phyloP scores from a whole-genome alignment of 2,329 filamentous ascomycete species.

The Clarireedia sp. region DNA sequence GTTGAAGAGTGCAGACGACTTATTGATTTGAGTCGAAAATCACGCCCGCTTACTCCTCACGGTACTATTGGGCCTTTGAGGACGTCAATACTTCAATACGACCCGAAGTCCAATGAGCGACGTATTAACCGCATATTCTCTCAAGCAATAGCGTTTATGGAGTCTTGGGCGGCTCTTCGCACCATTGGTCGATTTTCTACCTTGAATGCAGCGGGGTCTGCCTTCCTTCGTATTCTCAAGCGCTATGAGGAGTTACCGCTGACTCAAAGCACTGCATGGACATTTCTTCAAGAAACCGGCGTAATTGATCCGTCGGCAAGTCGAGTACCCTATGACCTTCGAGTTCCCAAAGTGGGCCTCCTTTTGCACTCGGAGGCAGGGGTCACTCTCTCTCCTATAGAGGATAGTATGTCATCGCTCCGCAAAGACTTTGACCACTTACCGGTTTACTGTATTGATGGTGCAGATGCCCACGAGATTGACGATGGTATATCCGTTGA shows the following conservation, averaged over 20 bases:
- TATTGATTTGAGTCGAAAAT: slow-evolving; percentile 44
- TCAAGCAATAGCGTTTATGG: slow-evolving; percentile 44
- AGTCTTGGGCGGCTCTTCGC: slow-evolving; percentile 55
- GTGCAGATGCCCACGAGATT: slow-evolving; percentile 57
- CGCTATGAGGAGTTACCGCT: slow-evolving; percentile 48
- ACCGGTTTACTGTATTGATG: slow-evolving; percentile 67
- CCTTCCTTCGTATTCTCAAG: slow-evolving; percentile 53
- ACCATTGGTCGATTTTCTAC: slow-evolving; percentile 45
- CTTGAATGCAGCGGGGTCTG: slow-evolving; percentile 53
- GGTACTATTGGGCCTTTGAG: slow-evolving; percentile 39
- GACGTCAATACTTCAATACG: slow-evolving; percentile 11
- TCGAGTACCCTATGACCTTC: slow-evolving; percentile 50
- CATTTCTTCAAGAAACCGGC: slow-evolving; percentile 70
- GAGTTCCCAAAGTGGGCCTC: slow-evolving; percentile 42
- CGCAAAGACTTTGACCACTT: slow-evolving; percentile 53
- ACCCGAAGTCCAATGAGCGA: not conserved
- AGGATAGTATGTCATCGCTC: slow-evolving; percentile 41
- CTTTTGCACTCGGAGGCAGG: slow-evolving; percentile 15
- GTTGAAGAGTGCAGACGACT: slow-evolving; percentile 39
- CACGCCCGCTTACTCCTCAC: slow-evolving; percentile 41
- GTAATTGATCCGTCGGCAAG: slow-evolving; percentile 65
- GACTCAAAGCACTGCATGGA: slow-evolving; percentile 43
- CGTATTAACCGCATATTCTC: slow-evolving; percentile 10
- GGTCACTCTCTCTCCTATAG: slow-evolving; percentile 30
- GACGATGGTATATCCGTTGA: slow-evolving; percentile 75